These are phyloP conservation scores for Cnidoscolus chayamansa DNA, from an alignment of 441 rosid genomes.

Conservation along the genomic window DNA sequence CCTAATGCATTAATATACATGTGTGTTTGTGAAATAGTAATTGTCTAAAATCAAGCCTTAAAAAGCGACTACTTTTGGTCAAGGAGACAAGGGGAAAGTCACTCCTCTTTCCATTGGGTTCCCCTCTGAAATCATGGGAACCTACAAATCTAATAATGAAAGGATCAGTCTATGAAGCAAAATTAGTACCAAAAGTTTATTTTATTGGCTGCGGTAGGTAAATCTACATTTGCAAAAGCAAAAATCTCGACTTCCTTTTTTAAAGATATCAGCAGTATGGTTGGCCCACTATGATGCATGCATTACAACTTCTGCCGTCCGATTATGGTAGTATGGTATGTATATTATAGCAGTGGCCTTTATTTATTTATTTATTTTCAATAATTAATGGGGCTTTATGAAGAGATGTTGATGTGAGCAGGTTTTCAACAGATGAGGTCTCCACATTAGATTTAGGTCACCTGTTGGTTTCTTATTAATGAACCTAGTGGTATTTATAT, in stretches of 20 bases:
- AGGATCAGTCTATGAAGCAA: too few relatives aligned
- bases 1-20: neutral
- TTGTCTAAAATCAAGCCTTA: constrained; percentile 6
- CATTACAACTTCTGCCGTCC: neutral
- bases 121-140: constrained; percentile 2
- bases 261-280: constrained; percentile 6
- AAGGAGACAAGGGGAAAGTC: neutral
- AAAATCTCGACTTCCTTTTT: neutral
- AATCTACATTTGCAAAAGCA: constrained; percentile 2
- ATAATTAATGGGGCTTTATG: neutral
- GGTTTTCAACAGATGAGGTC: constrained; percentile 1
- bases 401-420: neutral
- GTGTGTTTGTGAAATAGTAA: neutral
- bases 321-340: neutral
- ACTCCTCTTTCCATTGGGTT: neutral
- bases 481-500: neutral
- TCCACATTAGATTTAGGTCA: constrained; percentile 10
- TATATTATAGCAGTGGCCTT: constrained; percentile 12
- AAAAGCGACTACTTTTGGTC: neutral
- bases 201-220: neutral
- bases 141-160: neutral
- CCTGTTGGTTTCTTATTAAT: constrained; percentile 9
- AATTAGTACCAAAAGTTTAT: too few relatives aligned
- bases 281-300: constrained; percentile 23
- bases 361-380: neutral